Evolutionary conservation across 179 eudicot genomes (phyloP), one percentile per base, ranked within the genome.

Genomic region (Spergularia azorica): DNA sequence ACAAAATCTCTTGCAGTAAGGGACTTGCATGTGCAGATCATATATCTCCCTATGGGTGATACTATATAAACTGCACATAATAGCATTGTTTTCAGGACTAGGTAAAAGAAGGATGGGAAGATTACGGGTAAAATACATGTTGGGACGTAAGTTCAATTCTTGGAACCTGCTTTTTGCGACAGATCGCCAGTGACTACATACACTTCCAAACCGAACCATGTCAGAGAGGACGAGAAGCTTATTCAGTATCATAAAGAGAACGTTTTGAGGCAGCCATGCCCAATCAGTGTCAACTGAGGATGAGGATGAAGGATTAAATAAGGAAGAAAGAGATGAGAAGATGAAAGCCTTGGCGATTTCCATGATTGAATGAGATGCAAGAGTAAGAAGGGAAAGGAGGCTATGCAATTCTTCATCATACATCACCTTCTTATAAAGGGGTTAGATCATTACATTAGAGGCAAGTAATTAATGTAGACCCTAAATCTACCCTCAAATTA

Each of bases 171-270:
- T 10, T 74, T 32, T 72, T 15, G 81, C 74, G 5, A 69, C 77
- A 58, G 68, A 73, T 36, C 7, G 73, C 73, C 73, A 73, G 11
- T 48, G 56, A n/a, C 68, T 78, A 65, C 68, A 81, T 11, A 77
- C 74, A 63, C 67, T 32, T 18, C 67, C 57, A 36, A 63, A 66
- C n/a, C 51, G 70, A 41, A 72, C 3, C 71, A 78, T 72, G 41
- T 72, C 77, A 72, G 77, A 78, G 3, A 72, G 39, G 39, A 36
- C 72, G 32, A 78, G n/a, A 50, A 78, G 73, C 20, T 78, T 78
- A 17, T 65, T 78, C 38, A 72, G 71, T 0, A 64, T 51, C 50
- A 78, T 21, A 46, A 63, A 66, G 69, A 78, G 65, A 32, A 72
- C 57, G 72, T 55, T 43, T 21, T 7, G 48, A 12, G 77, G 81